These are phyloP conservation scores for Setomelanomma holmii DNA, from an alignment of 2,329 filamentous ascomycete genomes.

Conservation along the genomic window DNA sequence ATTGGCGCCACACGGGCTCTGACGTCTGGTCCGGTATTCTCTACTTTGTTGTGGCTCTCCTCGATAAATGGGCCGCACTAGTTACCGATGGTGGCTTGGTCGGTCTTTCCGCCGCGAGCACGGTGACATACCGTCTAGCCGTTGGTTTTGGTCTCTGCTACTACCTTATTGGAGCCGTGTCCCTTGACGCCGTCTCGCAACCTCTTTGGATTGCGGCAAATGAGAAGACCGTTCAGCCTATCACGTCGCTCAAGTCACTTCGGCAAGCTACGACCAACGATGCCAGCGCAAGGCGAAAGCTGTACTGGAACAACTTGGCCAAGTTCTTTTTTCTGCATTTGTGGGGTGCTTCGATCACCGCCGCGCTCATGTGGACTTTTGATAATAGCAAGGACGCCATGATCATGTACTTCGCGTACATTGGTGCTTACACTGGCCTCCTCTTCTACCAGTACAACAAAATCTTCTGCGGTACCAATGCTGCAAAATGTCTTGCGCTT, in stretches of 20 bases:
- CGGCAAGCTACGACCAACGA: constrained; percentile 53
- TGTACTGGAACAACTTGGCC: constrained; percentile 60
- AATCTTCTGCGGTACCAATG: constrained; percentile 58
- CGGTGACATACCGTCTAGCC: constrained; percentile 50
- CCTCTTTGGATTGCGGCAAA: constrained; percentile 55
- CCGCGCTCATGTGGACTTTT: constrained; percentile 58
- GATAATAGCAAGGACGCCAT: constrained; percentile 49
- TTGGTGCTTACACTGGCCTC: constrained; percentile 59
- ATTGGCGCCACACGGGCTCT: constrained; percentile 59
- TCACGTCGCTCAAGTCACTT: constrained; percentile 51
- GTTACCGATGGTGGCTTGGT: constrained; percentile 53
- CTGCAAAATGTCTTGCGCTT: constrained; percentile 54
- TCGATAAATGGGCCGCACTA: constrained; percentile 61
- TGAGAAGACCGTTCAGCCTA: constrained; percentile 48
- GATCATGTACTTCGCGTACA: constrained; percentile 58
- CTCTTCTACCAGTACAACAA: constrained; percentile 57
- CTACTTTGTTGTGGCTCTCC: constrained; percentile 61
- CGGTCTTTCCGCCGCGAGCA: constrained; percentile 48
- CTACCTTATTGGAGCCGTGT: constrained; percentile 62
- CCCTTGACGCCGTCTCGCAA: constrained; percentile 61
- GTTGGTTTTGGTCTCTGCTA: constrained; percentile 63
- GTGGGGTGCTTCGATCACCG: constrained; percentile 58
- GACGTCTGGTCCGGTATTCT: constrained; percentile 60
- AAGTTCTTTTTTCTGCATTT: constrained; percentile 59
- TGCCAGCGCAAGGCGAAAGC: constrained; percentile 51